Evolutionary conservation across 192 early-diverging fungal species (phyloP), one percentile per base, ranked within the genome.

Genomic region (Coemansia nantahalensis): DNA sequence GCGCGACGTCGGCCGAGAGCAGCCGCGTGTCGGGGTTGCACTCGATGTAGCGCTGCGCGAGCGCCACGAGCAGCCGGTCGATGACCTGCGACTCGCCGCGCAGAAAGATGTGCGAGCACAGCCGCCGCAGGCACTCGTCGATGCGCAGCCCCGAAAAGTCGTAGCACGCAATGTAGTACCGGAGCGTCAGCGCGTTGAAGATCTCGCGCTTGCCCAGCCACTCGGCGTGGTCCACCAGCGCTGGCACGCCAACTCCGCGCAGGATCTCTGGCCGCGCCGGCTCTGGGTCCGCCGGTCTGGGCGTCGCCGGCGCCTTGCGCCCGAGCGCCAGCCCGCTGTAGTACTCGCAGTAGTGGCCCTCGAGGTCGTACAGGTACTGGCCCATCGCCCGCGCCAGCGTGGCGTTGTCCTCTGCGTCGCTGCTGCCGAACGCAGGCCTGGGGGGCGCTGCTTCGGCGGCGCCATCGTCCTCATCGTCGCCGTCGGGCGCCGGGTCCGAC

Each of bases 31-130:
- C 69, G 10, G 82, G 79, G 59, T 97, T 97, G 68, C 91, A 94
- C 31, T 83, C 78, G 65, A 86, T 88, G 61, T 86, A 97, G 2
- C 88, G 79, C 46, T 79, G 68, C n/a, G 93, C 81, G 72, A 97
- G 87, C 16, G 78, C 86, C 48, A 85, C 84, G 40, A 98, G 65
- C 34, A 98, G 86, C 23, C 95, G 84, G 69, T 93, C 93, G 26
- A 98, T 86, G 45, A 90, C 82, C 63, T 98, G 95, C 14, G 93
- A 84, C 68, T 98, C 95, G 23, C 89, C 95, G 40, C 87, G 89
- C 47, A 98, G 68, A 17, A 84, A 83, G 1, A 95, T 78, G 21
- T 90, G 86, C 32, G 70, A 67, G 55, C 92, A 92, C 43, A 98
- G 62, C 18, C 64, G 68, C 65, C 93, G 78, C 45, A 97, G 88